Conservation (phyloP, 108 stramenopile species). For the Cylindrotheca closterium region DNA sequence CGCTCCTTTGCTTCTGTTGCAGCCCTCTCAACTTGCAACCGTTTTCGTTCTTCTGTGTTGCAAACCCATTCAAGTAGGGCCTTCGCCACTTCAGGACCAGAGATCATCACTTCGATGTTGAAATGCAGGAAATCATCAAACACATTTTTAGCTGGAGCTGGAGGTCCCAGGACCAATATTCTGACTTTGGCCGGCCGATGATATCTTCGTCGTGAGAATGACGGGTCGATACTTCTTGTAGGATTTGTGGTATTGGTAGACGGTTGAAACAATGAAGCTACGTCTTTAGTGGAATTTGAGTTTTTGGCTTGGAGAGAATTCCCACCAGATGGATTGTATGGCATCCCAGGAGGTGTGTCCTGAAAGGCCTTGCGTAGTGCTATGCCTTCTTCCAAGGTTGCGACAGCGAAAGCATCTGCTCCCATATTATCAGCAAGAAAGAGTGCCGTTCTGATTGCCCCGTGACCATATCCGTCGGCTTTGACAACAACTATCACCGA, state of each 20-base stretch:
- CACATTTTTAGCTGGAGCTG: constrained; percentile 53
- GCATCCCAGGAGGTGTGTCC: constrained; percentile 12
- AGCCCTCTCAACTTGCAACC: constrained; percentile 49
- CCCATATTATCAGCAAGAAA: constrained; percentile 58
- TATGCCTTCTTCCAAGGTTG: constrained; percentile 59
- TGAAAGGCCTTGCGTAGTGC: constrained; percentile 47
- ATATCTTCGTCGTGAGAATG: background rate
- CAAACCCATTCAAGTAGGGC: constrained; percentile 49
- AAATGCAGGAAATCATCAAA: constrained; percentile 69
- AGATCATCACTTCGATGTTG: constrained; percentile 65
- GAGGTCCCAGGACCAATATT: constrained; percentile 65
- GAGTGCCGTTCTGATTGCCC: constrained; percentile 53
- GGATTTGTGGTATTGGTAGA: background rate
- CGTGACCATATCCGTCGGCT: constrained; percentile 85
- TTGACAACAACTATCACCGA: constrained; percentile 72
- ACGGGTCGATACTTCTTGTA: background rate
- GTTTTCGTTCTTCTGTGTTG: constrained; percentile 46
- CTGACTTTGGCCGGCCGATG: constrained; percentile 36
- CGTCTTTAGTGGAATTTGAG: background rate
- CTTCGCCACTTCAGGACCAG: constrained; percentile 60
- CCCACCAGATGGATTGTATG: background rate
- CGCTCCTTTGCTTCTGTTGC: constrained; percentile 46
- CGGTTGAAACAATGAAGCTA: constrained; percentile 5
- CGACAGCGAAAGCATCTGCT: constrained; percentile 70
- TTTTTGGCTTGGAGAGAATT: background rate